These are phyloP conservation scores for Aspergillus unguis DNA, from an alignment of 2,329 filamentous ascomycete species.

Conservation along the genomic window DNA sequence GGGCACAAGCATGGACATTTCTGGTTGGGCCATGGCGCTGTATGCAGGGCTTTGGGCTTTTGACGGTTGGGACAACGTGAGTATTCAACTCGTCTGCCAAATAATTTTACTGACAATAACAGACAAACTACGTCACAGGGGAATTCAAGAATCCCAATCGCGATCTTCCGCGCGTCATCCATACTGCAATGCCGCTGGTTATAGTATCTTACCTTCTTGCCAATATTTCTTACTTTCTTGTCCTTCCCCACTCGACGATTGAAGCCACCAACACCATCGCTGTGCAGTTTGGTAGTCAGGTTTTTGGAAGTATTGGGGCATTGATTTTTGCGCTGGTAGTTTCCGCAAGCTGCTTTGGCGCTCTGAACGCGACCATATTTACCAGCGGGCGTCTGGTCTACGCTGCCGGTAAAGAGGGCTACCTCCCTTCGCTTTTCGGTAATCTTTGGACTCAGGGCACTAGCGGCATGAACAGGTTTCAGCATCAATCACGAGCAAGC, in stretches of 20 bases:
- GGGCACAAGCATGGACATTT: constrained; percentile 73
- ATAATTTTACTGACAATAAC: not conserved
- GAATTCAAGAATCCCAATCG: constrained; percentile 90
- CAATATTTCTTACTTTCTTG: constrained; percentile 91
- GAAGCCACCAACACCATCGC: constrained; percentile 92
- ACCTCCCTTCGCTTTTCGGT: constrained; percentile 79
- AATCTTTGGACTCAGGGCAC: constrained; percentile 65
- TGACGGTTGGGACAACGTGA: constrained; percentile 97
- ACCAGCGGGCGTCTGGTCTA: constrained; percentile 91
- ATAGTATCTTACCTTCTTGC: constrained; percentile 87
- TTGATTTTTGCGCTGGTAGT: constrained; percentile 85
- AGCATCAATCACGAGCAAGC: constrained; percentile 53
- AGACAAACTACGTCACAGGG: constrained; percentile 97
- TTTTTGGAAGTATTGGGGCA: constrained; percentile 80
- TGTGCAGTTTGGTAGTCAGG: constrained; percentile 84
- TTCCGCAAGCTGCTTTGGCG: constrained; percentile 86
- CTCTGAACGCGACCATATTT: constrained; percentile 90
- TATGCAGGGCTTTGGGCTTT: constrained; percentile 98
- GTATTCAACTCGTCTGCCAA: not conserved
- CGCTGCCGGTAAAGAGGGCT: constrained; percentile 91
- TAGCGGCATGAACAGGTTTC: constrained; percentile 35
- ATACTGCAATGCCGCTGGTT: constrained; percentile 92
- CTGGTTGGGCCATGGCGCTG: constrained; percentile 86
- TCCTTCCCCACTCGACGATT: constrained; percentile 75
- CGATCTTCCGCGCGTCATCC: constrained; percentile 90